Evolutionary conservation across 768 basidiomycete species (phyloP).

Genomic region (Thelephora aurantiotincta): DNA sequence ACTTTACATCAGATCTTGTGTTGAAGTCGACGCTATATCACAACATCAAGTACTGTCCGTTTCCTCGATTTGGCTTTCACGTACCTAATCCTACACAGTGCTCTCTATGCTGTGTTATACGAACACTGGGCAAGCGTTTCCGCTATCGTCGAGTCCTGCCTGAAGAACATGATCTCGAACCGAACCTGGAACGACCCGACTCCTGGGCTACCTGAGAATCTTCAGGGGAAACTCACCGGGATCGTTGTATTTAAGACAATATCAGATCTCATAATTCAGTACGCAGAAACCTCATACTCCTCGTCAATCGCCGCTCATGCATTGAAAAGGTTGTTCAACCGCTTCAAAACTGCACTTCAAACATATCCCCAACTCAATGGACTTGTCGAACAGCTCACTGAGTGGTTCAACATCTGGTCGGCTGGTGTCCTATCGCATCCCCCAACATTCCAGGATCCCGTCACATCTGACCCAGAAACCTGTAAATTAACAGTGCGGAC

Average conservation of each 20-base stretch:
- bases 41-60: constrained; percentile 15
- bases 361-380: constrained; percentile 28
- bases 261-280: constrained; percentile 10
- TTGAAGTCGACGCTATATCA: constrained; percentile 17
- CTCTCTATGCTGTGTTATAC: constrained; percentile 14
- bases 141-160: constrained; percentile 8
- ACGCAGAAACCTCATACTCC: neutral
- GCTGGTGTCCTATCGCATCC: constrained; percentile 22
- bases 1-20: constrained; percentile 16
- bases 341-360: constrained; percentile 41
- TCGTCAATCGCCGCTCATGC: neutral
- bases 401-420: constrained; percentile 37
- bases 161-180: constrained; percentile 12
- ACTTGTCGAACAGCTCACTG: constrained; percentile 26
- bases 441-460: constrained; percentile 31
- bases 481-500: constrained; percentile 25
- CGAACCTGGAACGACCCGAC: constrained; percentile 14
- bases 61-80: neutral
- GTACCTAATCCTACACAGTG: constrained; percentile 1
- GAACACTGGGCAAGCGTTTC: constrained; percentile 14
- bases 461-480: constrained; percentile 17
- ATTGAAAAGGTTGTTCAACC: constrained; percentile 31
- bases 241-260: constrained; percentile 18
- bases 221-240: constrained; percentile 11
- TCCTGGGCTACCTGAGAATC: constrained; percentile 1